Percentiles rank a stretch among this genome's conserved stretches.
Evolutionary conservation across 2,329 filamentous ascomycete species (phyloP).

Genomic region (Aspergillus sp.): DNA sequence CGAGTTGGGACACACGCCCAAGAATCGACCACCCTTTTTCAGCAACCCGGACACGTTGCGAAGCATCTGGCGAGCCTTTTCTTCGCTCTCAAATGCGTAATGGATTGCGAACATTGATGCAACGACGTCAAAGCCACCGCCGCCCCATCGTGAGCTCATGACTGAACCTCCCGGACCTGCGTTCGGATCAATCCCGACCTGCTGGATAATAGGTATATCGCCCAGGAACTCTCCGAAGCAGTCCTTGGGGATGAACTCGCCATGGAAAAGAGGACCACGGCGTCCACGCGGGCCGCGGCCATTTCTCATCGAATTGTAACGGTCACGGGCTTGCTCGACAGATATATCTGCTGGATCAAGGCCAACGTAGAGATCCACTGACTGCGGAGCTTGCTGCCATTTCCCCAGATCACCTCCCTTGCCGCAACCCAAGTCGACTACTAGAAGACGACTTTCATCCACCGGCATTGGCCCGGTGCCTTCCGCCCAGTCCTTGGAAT

Average conservation of each 20-base stretch:
- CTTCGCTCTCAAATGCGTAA: slow-evolving; percentile 92
- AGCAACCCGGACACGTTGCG: slow-evolving; percentile 82
- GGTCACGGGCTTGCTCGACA: slow-evolving; percentile 80
- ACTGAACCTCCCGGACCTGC: slow-evolving; percentile 50
- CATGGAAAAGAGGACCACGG: slow-evolving; percentile 64
- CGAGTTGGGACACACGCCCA: slow-evolving; percentile 95
- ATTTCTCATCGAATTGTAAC: slow-evolving; percentile 67
- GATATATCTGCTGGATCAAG: slow-evolving; percentile 88
- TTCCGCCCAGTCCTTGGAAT: slow-evolving; percentile 39
- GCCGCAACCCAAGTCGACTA: slow-evolving; percentile 91
- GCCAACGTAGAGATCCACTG: slow-evolving; percentile 87
- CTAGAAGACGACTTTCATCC: slow-evolving; percentile 57
- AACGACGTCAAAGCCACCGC: slow-evolving; percentile 87
- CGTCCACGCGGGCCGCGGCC: slow-evolving; percentile 49
- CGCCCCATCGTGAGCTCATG: slow-evolving; percentile 58
- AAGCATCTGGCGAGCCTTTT: slow-evolving; percentile 85
- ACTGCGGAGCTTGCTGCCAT: slow-evolving; percentile 90
- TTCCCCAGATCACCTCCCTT: slow-evolving; percentile 95
- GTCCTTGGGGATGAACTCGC: slow-evolving; percentile 82
- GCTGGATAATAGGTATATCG: slow-evolving; percentile 70
- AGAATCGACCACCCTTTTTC: slow-evolving; percentile 89
- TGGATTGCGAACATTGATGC: slow-evolving; percentile 99
- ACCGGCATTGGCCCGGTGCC: slow-evolving; percentile 25
- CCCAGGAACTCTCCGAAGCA: slow-evolving; percentile 82
- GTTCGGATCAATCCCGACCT: slow-evolving; percentile 80